Evolutionary conservation across 2,329 filamentous ascomycete species (phyloP), one percentile per base, ranked within the genome.

Genomic region (Truncatella angustata): DNA sequence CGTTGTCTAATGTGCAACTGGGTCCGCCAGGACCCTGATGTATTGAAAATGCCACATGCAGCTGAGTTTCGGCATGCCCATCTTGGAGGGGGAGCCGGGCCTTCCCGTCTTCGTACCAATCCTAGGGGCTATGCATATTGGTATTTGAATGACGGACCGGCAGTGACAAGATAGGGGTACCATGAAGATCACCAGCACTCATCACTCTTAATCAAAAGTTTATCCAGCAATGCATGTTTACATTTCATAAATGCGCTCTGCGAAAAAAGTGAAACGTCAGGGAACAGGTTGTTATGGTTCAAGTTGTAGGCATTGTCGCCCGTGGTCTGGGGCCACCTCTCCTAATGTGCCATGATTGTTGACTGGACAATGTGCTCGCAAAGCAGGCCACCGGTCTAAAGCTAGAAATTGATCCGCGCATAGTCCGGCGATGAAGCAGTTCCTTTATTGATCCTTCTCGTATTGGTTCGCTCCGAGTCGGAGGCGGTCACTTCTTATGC

Each of bases 401-500:
- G 23, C 40, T 44, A 44, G 20, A 44, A 20, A 44, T 28, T n/a
- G 40, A 44, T 44, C 40, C 40, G 40, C 40, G 40, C 40, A 28
- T 44, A 14, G 11, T 47, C 20, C 44, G 32, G 44, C 44, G 20
- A 47, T 16, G 28, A 23, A 32, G 35, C 26, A 24, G 35, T 11
- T 44, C 40, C 40, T 21, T 16, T 34, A 34, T 12, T 37, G 32
- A 23, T 24, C 23, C 26, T 24, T 47, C 56, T 61, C 55, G 63
- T 60, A 64, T 62, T 63, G 62, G 63, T 56, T 64, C 60, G 63
- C 56, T 57, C 54, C 56, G 57, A 57, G 58, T 60, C 60, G 60
- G 59, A 59, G 58, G 62, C 51, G 64, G 64, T 53, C 64, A 61
- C 58, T 53, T 58, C 5, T 55, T 63, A 66, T 66, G 65, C 63